Base-by-base conservation (phyloP, 2,329 filamentous ascomycete genomes). In the Aspergillus fijiensis region DNA sequence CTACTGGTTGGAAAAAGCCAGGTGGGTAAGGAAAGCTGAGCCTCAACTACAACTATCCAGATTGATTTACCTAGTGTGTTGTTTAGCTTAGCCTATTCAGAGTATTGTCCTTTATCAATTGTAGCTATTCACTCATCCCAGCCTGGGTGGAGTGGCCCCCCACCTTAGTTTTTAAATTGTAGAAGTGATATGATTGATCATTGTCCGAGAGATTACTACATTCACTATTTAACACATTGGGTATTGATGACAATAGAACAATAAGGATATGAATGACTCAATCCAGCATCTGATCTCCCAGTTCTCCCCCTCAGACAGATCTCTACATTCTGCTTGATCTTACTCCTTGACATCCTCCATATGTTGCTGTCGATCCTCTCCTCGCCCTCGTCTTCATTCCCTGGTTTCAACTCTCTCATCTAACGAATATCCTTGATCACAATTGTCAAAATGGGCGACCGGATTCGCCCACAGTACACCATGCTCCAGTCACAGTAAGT, bases 401-500 rank as follows among this genome's bases (percentile, higher is more conserved):
- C 5, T 4, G 10, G 5, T n/a, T 31, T 21, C 3, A 45, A 33
- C n/a, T 39, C 6, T 47, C 7, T n/a, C n/a, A 16, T 33, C 19
- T n/a, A 55, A 14, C n/a, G 48, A 48, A 12, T 45, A 31, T 23
- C 27, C 27, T 25, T n/a, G 33, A 2, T 35, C 47, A n/a, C 27
- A 33, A 49, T 7, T n/a, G 4, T 19, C 45, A 65, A 57, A 23
- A 64, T 66, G 59, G 58, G 27, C 42, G 33, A 54, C 23, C 47
- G 63, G 16, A 64, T 63, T 10, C 65, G 65, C 58, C 67, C 72
- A 51, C 67, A 73, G 14, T 70, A 72, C 49, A 66, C 73, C 55
- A 66, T 72, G 60, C 65, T 69, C 5, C 61, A 67, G 55, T 65
- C 67, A 9, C 67, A 67, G 72, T 73, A 67, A 64, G 70, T 52